These are phyloP conservation scores for Ramalina peruviana DNA, from an alignment of 495 filamentous ascomycete species.

Conservation along the genomic window DNA sequence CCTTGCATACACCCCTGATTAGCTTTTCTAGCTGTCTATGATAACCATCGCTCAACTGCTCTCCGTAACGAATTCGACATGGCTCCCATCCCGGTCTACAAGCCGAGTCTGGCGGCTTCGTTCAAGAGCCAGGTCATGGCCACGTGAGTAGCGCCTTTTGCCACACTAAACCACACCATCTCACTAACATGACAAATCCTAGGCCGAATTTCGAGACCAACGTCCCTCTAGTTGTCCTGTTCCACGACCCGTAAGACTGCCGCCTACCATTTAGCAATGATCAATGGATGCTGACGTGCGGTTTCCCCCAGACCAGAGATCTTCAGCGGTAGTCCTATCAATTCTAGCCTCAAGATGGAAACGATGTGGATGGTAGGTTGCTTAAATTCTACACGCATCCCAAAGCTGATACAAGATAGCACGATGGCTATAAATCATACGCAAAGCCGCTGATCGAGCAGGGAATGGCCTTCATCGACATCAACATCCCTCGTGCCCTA, in stretches of 20 bases:
- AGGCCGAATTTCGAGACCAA: constrained; percentile 40
- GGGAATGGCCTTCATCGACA: constrained; percentile 70
- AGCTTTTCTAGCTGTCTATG: neutral
- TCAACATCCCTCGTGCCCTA: constrained; percentile 57
- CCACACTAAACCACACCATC: too few species aligned
- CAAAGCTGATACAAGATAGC: constrained; percentile 40
- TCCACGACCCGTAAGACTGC: constrained; percentile 63
- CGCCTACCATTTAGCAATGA: neutral
- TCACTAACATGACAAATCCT: neutral
- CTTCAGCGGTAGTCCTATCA: constrained; percentile 45
- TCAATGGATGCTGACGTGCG: constrained; percentile 10
- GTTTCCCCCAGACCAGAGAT: constrained; percentile 47
- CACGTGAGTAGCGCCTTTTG: constrained; percentile 37
- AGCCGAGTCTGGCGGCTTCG: constrained; percentile 45
- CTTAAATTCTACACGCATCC: neutral
- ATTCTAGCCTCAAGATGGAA: constrained; percentile 61
- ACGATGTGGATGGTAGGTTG: constrained; percentile 71
- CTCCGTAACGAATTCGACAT: neutral
- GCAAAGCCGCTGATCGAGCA: constrained; percentile 64
- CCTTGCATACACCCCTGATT: neutral
- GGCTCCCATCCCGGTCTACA: neutral
- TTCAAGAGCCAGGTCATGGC: constrained; percentile 83
- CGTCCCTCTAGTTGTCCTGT: constrained; percentile 54
- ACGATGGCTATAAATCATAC: constrained; percentile 65
- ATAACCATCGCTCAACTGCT: too few species aligned